Percentiles rank a stretch among this genome's conserved stretches.
These are phyloP conservation scores for Phytophthora lateralis DNA, from an alignment of 352 stramenopile genomes.

Conservation along the genomic window DNA sequence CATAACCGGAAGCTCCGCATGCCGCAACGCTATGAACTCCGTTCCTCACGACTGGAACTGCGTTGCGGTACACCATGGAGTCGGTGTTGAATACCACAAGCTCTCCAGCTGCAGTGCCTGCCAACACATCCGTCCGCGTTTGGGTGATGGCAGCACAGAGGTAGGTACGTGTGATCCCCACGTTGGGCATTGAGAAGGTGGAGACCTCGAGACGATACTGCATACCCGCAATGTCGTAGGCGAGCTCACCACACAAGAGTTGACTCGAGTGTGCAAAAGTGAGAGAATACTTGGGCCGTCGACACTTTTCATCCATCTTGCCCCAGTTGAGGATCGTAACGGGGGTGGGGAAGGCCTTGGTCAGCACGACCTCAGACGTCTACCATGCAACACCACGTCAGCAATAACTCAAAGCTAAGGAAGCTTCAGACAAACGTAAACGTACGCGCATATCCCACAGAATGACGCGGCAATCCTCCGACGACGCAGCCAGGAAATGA, in stretches of 20 bases:
- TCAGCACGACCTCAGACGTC: slow-evolving; percentile 75
- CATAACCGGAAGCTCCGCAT: slow-evolving; percentile 57
- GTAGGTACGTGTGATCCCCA: slow-evolving; percentile 71
- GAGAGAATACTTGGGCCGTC: slow-evolving; percentile 70
- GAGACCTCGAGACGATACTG: slow-evolving; percentile 79
- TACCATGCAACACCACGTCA: slow-evolving; percentile 20
- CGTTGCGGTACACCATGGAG: slow-evolving; percentile 63
- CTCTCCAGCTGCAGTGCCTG: slow-evolving; percentile 74
- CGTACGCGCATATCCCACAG: slow-evolving; percentile 79
- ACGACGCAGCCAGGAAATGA: slow-evolving; percentile 72
- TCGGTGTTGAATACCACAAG: slow-evolving; percentile 88
- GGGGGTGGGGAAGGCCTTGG: slow-evolving; percentile 64
- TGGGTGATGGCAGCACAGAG: slow-evolving; percentile 65
- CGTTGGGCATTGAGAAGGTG: slow-evolving; percentile 72
- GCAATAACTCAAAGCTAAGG: background rate
- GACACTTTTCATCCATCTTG: slow-evolving; percentile 66
- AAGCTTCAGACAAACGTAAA: slow-evolving; percentile 2
- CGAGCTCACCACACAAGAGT: slow-evolving; percentile 60
- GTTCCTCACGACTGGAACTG: slow-evolving; percentile 64
- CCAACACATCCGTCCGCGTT: slow-evolving; percentile 60
- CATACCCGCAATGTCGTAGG: slow-evolving; percentile 79
- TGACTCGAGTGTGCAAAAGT: slow-evolving; percentile 75
- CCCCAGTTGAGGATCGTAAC: slow-evolving; percentile 79
- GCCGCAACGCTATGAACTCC: slow-evolving; percentile 80
- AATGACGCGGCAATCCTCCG: slow-evolving; percentile 68